Evolutionary conservation across 192 early-diverging fungal genomes (phyloP).

Genomic region (Dissophora ornata): DNA sequence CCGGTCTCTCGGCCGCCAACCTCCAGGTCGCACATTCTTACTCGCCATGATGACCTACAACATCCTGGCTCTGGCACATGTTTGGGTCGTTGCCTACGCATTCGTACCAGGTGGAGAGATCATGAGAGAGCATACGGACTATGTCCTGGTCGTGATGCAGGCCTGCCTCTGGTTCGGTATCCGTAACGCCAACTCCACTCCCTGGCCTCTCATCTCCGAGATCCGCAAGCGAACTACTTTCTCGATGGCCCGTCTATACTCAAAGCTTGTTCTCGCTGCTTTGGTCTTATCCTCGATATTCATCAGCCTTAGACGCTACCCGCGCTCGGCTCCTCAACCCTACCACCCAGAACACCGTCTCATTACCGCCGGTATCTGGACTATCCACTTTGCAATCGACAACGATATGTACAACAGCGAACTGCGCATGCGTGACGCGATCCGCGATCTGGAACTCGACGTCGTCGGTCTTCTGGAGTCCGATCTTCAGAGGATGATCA

Average conservation of each 20-base stretch:
- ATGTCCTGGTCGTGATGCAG: constrained; percentile 72
- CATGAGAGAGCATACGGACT: constrained; percentile 80
- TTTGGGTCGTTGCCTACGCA: constrained; percentile 86
- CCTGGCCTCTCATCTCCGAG: constrained; percentile 21
- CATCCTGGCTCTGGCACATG: constrained; percentile 75
- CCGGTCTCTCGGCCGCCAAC: constrained; percentile 62
- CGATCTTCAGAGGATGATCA: constrained; percentile 82
- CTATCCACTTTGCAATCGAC: constrained; percentile 87
- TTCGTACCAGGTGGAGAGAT: constrained; percentile 86
- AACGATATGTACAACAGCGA: constrained; percentile 89
- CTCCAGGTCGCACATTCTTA: constrained; percentile 73
- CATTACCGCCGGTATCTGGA: constrained; percentile 85
- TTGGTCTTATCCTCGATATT: constrained; percentile 51
- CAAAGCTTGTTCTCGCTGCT: constrained; percentile 51
- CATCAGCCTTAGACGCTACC: constrained; percentile 57
- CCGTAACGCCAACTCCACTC: constrained; percentile 46
- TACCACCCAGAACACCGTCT: constrained; percentile 71
- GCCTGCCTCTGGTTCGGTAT: constrained; percentile 67
- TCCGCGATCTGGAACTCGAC: constrained; percentile 82
- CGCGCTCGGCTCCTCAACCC: constrained; percentile 65
- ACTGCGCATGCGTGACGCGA: constrained; percentile 73
- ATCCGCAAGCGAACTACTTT: constrained; percentile 23
- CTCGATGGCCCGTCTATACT: constrained; percentile 44
- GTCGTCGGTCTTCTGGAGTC: constrained; percentile 85
- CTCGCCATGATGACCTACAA: constrained; percentile 74